Base-by-base conservation (phyloP, 2,329 filamentous ascomycete species). In the Fusarium sp. region DNA sequence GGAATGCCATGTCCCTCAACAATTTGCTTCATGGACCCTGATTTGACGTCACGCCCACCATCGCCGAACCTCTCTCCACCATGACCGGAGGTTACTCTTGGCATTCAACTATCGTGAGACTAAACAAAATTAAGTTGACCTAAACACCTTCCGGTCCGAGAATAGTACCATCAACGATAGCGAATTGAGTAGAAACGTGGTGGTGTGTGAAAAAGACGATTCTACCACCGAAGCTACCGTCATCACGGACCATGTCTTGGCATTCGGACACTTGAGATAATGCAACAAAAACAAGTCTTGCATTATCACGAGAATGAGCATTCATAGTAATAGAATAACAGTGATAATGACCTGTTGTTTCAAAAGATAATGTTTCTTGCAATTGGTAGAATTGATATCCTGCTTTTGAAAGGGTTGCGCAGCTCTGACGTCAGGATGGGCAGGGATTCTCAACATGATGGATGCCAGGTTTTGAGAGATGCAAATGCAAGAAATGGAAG, bases 341-440 rank as follows among this genome's bases (percentile, higher is more conserved):
- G n/a, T 45, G 11, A 41, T 28, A 42, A 46, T 51, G 62, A 46
- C 65, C 37, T 57, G 54, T 56, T 61, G 23, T 51, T 46, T 8
- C 14, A 4, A 23, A 12, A 11, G 30, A 18, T 19, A 18, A 14
- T 16, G 26, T 25, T 45, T 51, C 11, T 16, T 49, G 46, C 19
- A 67, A 69, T 67, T 69, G 46, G 60, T 9, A 7, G 16, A 6
- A 41, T 16, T 12, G 45, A 62, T 44, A 55, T 58, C 51, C 65
- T 64, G 63, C 26, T 62, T 62, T 46, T 59, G 41, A 42, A 52
- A 25, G 6, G 49, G 59, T 62, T 70, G 69, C 70, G 68, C 67
- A 58, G 56, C 53, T 57, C 71, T 75, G 73, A 75, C 73, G 73
- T 75, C 73, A 75, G 73, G 56, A 21, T 19, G 58, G 57, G 50